Percentiles rank a stretch among this genome's conserved stretches.
These are phyloP conservation scores for Astrothelium macrocarpum DNA, from an alignment of 495 filamentous ascomycete species.

Conservation along the genomic window DNA sequence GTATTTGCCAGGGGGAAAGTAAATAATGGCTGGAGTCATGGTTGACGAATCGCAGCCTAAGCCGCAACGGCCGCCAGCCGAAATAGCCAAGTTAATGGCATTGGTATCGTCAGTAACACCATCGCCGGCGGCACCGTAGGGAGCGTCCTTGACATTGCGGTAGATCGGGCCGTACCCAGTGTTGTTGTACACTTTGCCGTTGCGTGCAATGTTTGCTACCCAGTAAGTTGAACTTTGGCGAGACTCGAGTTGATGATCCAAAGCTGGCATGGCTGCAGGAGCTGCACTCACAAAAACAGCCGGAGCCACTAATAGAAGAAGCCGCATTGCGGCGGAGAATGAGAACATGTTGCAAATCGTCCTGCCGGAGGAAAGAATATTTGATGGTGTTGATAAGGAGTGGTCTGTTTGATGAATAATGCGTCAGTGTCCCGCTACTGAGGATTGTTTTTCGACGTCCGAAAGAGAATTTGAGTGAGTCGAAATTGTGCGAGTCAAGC, in stretches of 20 bases:
- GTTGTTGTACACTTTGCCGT: slow-evolving; percentile 59
- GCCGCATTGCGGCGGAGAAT: slow-evolving; percentile 19
- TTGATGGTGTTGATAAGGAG: slow-evolving; percentile 8
- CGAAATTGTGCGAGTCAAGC: neutral
- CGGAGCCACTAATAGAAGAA: slow-evolving; percentile 12
- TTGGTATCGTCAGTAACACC: slow-evolving; percentile 43
- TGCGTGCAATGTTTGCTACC: slow-evolving; percentile 61
- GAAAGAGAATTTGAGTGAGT: neutral
- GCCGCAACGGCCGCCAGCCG: slow-evolving; percentile 42
- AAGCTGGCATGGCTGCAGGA: slow-evolving; percentile 3
- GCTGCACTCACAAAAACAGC: slow-evolving; percentile 4
- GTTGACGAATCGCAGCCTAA: slow-evolving; percentile 42
- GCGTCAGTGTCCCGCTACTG: slow-evolving; percentile 21
- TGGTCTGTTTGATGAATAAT: slow-evolving; percentile 11
- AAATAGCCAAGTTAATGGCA: slow-evolving; percentile 44
- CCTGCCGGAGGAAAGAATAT: slow-evolving; percentile 16
- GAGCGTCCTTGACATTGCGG: slow-evolving; percentile 38
- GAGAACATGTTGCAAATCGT: slow-evolving; percentile 5
- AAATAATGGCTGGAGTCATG: slow-evolving; percentile 40
- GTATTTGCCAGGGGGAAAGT: slow-evolving; percentile 55
- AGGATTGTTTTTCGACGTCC: neutral
- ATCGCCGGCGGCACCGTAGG: slow-evolving; percentile 38
- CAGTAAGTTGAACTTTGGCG: slow-evolving; percentile 48
- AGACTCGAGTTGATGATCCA: neutral
- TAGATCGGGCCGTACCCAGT: slow-evolving; percentile 29